Conservation (phyloP, 441 rosid genomes). For the Syzygium syzygioides region DNA sequence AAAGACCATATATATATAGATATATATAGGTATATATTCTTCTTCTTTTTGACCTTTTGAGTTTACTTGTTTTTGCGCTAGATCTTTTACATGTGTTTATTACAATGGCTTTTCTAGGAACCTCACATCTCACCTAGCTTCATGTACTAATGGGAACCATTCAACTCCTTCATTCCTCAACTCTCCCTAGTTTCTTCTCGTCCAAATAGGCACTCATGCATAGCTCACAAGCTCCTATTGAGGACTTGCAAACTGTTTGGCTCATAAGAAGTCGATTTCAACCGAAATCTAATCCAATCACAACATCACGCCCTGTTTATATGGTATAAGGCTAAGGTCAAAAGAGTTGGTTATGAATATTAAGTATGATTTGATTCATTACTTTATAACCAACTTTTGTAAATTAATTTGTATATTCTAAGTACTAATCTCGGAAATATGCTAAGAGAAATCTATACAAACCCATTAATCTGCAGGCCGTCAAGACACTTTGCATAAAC, state of each 20-base stretch:
- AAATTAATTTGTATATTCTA: neutral
- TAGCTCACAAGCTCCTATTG: neutral
- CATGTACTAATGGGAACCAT: neutral
- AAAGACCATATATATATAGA: neutral
- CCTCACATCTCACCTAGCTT: neutral
- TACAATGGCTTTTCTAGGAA: neutral
- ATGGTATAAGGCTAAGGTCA: neutral
- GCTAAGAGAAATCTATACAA: neutral
- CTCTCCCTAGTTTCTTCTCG: neutral
- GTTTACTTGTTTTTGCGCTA: neutral
- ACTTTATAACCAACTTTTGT: neutral
- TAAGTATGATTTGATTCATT: neutral
- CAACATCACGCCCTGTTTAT: rapidly evolving
- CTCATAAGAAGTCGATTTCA: neutral
- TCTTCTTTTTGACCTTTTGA: neutral
- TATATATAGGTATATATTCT: neutral
- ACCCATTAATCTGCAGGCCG: neutral
- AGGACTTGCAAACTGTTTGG: neutral
- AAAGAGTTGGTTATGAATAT: rapidly evolving
- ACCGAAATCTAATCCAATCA: neutral
- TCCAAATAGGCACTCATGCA: neutral
- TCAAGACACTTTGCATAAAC: neutral
- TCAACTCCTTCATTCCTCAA: neutral
- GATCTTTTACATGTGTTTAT: neutral
- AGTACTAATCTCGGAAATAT: neutral